Base-by-base conservation (phyloP, 768 basidiomycete species). In the Russula vinacea region DNA sequence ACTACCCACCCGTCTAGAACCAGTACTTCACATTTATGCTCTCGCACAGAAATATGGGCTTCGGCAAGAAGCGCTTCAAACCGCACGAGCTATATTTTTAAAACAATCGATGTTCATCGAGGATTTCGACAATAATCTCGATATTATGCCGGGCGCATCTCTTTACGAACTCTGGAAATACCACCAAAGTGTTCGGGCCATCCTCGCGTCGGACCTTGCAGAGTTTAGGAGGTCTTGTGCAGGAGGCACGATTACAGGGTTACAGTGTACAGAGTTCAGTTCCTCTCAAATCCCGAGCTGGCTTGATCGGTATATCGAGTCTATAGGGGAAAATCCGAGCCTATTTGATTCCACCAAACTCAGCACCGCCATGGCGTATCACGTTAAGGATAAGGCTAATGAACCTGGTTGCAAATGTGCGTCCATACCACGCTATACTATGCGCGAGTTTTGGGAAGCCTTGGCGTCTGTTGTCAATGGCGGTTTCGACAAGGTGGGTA, bases 161-260 rank as follows among this genome's bases (percentile, higher is more conserved):
- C 54, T 62, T 50, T 16, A 39, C 14, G 55, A 56, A 50, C 61
- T 62, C 29, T 53, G 40, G 59, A 60, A 53, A 11, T 60, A 53
- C 33, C 59, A 60, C 29, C 2, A 29, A 29, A 29, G 29, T 2
- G 29, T 29, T 29, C 29, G 29, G 29, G 29, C 29, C 29, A 29
- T 29, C 5, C 29, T 29, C 5, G 29, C 29, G 29, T 29, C 29
- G 29, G 29, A 29, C 29, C 29, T 29, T 29, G 29, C 29, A 5
- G 29, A 42, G 26, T 55, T 61, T 32, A 47, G 35, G 8, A 8
- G 17, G 0, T 49, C 53, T 4, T 32, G 45, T 39, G 33, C 19
- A 22, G 24, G 24, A 2, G 19, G 37, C 1, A n/a, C 10, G 40
- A 42, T 35, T 35, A 35, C 40, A 42, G 40, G 17, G 1, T 17